Evolutionary conservation across 371 early-diverging fungal species (phyloP).

Genomic region (Dichotomocladium elegans): DNA sequence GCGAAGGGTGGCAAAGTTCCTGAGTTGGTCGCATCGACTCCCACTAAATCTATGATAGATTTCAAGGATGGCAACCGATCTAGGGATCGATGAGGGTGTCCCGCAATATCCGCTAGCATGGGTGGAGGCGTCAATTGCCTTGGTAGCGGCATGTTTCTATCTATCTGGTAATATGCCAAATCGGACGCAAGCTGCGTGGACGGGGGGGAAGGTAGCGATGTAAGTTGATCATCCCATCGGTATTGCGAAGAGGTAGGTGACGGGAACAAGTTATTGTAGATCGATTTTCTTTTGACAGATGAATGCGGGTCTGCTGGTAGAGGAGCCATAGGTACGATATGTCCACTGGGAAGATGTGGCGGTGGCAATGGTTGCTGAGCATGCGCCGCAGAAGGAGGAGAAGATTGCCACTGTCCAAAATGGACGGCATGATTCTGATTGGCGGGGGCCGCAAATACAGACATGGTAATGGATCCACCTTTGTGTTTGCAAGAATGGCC

Average conservation of each 20-base stretch:
- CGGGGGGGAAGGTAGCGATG: neutral
- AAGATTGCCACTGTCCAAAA: constrained; percentile 16
- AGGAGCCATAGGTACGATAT: too few species aligned
- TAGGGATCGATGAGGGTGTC: neutral
- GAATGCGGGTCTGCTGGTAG: neutral
- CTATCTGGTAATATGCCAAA: neutral
- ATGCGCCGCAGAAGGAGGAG: neutral
- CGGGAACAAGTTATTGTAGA: neutral
- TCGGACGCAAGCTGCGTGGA: neutral
- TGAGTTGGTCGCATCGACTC: too few species aligned
- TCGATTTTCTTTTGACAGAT: neutral
- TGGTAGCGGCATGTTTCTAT: neutral
- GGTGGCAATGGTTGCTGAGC: neutral
- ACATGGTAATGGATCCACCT: neutral
- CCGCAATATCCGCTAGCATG: neutral
- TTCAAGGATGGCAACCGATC: neutral
- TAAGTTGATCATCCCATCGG: neutral
- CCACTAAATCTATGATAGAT: neutral
- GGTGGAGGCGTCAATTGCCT: constrained; percentile 1
- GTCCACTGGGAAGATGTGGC: neutral
- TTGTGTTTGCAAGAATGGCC: constrained; percentile 3
- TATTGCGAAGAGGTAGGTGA: neutral
- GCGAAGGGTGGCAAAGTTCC: too few species aligned
- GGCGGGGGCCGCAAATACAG: constrained; percentile 6
- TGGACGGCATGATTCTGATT: constrained; percentile 13